These are phyloP conservation scores for Darksidea phi DNA, from an alignment of 495 filamentous ascomycete species.

Conservation along the genomic window DNA sequence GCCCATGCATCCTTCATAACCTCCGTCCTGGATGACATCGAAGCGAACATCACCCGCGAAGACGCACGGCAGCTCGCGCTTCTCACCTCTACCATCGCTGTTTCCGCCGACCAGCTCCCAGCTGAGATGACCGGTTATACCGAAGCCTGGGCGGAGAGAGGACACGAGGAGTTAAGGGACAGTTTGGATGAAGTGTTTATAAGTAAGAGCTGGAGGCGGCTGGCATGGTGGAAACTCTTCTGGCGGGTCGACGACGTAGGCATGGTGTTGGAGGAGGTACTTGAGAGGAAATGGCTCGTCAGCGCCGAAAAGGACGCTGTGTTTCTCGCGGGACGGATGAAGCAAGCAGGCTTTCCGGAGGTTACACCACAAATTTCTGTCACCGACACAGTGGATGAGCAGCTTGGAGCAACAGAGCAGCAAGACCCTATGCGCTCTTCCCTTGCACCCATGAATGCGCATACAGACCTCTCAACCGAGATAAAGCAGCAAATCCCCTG, in stretches of 20 bases:
- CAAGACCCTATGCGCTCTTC: background rate
- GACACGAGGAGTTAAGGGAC: slow-evolving; percentile 78
- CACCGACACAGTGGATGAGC: background rate
- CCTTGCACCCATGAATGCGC: background rate
- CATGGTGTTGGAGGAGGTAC: slow-evolving; percentile 73
- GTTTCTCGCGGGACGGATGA: slow-evolving; percentile 76
- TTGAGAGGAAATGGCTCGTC: slow-evolving; percentile 70
- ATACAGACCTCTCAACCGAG: slow-evolving; percentile 9
- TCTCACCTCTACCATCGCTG: slow-evolving; percentile 39
- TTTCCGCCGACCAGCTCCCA: slow-evolving; percentile 42
- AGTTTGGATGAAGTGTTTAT: slow-evolving; percentile 73
- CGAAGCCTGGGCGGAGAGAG: slow-evolving; percentile 69
- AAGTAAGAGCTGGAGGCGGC: slow-evolving; percentile 65
- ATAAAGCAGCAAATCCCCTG: slow-evolving; percentile 38
- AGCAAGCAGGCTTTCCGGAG: slow-evolving; percentile 57
- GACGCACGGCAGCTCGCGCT: slow-evolving; percentile 48
- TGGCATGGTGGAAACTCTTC: slow-evolving; percentile 92
- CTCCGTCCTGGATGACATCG: slow-evolving; percentile 62
- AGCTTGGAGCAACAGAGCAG: background rate
- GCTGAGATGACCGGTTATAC: slow-evolving; percentile 56
- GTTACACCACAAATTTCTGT: background rate
- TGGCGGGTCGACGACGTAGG: slow-evolving; percentile 91
- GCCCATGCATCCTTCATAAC: slow-evolving; percentile 63
- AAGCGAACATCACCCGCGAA: slow-evolving; percentile 52
- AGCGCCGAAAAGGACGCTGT: slow-evolving; percentile 72